Evolutionary conservation across 2,329 filamentous ascomycete species (phyloP).

Genomic region (Aureobasidium sp.): DNA sequence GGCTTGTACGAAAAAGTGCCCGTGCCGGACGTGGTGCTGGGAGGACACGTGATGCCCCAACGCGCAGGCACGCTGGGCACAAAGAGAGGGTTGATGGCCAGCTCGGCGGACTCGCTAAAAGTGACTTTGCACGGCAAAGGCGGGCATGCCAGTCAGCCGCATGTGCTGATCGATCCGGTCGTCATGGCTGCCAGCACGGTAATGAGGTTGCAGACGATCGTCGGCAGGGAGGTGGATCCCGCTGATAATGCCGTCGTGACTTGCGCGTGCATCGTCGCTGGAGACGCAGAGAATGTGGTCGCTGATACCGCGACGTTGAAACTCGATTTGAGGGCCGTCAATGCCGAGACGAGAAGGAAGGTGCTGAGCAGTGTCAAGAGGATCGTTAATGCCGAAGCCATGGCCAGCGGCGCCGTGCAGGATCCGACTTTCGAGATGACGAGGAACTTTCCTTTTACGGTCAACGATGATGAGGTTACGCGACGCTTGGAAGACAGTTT

Average conservation of each 20-base stretch:
- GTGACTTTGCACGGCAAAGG: slow-evolving; percentile 53
- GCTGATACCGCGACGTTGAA: slow-evolving; percentile 48
- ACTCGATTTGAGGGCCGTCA: slow-evolving; percentile 48
- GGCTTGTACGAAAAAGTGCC: slow-evolving; percentile 50
- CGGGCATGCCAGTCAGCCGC: slow-evolving; percentile 52
- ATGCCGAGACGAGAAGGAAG: slow-evolving; percentile 39
- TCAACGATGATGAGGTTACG: slow-evolving; percentile 46
- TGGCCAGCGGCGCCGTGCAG: slow-evolving; percentile 40
- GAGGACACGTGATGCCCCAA: slow-evolving; percentile 50
- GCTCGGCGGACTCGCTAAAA: slow-evolving; percentile 34
- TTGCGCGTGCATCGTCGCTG: slow-evolving; percentile 52
- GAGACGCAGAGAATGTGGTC: slow-evolving; percentile 56
- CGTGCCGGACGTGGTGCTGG: slow-evolving; percentile 50
- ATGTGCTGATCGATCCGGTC: slow-evolving; percentile 52
- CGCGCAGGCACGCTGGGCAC: slow-evolving; percentile 37
- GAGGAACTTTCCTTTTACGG: slow-evolving; percentile 41
- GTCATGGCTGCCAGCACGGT: slow-evolving; percentile 52
- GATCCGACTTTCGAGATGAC: slow-evolving; percentile 40
- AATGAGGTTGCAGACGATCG: slow-evolving; percentile 53
- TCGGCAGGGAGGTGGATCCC: slow-evolving; percentile 49
- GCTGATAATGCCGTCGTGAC: slow-evolving; percentile 52
- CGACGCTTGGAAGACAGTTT: slow-evolving; percentile 40
- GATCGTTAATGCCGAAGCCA: slow-evolving; percentile 50
- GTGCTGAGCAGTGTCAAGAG: slow-evolving; percentile 44
- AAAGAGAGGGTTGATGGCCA: slow-evolving; percentile 36